Evolutionary conservation across 1,284 basidiomycete species (phyloP), one percentile per base, ranked within the genome.

Genomic region (Irpex lacteus): DNA sequence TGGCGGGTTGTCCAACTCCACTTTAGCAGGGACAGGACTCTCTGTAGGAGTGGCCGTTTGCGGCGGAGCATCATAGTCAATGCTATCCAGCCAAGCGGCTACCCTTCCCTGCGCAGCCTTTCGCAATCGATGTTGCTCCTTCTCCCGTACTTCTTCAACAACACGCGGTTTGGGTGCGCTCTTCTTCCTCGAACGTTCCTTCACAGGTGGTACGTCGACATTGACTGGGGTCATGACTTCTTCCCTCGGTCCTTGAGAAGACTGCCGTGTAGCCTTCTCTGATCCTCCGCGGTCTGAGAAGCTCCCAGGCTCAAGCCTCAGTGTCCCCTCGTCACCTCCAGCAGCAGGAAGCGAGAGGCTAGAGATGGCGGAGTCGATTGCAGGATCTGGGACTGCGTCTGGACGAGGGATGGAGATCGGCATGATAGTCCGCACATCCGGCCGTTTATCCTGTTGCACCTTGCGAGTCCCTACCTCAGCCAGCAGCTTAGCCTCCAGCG

Each of bases 301-400:
- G 36, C 56, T 49, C 7, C 55, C 62, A 6, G 36, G n/a, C 8
- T 59, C 56, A 1, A 63, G 59, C 13, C 65, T 50, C 26, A 63
- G 21, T 1, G 65, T 66, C n/a, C 65, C 62, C 63, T 68, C 71
- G 21, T 76, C 73, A 40, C 63, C 68, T 8, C 70, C 73, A 8
- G 73, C 62, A 60, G 85, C 85, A 2, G 85, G 86, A n/a, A 91
- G 79, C 11, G 88, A 88, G 67, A 91, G 73, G 70, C 89, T 91
- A 50, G 89, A 91, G 59, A 91, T 91, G 32, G 87, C 89, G 56
- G 86, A 89, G 69, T 91, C 89, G 63, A 88, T 84, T 64, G 83
- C 74, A 9, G 81, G 80, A 60, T 84, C 85, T 7, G 63, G 65
- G 7, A 38, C 63, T 15, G 66, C 71, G 52, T 65, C 65, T 9